Base-by-base conservation (phyloP, 129 eudicot species). In the Cynara cardunculus region DNA sequence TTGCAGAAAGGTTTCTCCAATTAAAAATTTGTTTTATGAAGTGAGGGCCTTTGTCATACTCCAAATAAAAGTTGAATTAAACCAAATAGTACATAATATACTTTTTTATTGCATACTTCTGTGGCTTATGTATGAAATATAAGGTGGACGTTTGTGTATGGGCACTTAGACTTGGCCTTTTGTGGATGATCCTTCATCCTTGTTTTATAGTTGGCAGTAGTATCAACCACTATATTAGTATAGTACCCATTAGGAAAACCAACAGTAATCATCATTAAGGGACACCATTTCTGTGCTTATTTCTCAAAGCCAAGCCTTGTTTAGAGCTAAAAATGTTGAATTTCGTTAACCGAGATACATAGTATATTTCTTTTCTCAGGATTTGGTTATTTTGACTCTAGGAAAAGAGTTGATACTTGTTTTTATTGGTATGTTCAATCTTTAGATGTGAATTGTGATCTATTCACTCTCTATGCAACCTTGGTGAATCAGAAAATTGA, bases 1-100 rank as follows among this genome's bases (percentile, higher is more conserved):
- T 84, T 74, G 88, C 84, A 87, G 72, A 84, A 87, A 84, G 85
- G 75, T 80, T 83, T 67, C 84, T 80, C 76, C 85, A 80, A 83
- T 65, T 80, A 14, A 80, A 75, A 80, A 32, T 59, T 32, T 69
- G 44, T 61, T 71, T 46, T 27, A 80, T 71, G 84, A 87, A 77
- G 78, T 76, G 73, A 73, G 79, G 79, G 71, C 73, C 79, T 80
- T 70, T 85, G 77, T 76, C 73, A 39, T 25, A 12, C 75, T 69
- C 76, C 80, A 39, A 26, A 80, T 21, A 64, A 84, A 56, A 53
- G 78, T 32, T 19, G 69, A 72, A 65, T 68, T 28, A 83, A 68
- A 41, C 31, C 34, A 79, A n/a, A 83, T 76, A 5, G 32, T 21
- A 32, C 46, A 56, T 24, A 19, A 61, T 30, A 41, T 39, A 77